Conservation (phyloP, 495 filamentous ascomycete genomes). For the Hyaloscypha finlandica region DNA sequence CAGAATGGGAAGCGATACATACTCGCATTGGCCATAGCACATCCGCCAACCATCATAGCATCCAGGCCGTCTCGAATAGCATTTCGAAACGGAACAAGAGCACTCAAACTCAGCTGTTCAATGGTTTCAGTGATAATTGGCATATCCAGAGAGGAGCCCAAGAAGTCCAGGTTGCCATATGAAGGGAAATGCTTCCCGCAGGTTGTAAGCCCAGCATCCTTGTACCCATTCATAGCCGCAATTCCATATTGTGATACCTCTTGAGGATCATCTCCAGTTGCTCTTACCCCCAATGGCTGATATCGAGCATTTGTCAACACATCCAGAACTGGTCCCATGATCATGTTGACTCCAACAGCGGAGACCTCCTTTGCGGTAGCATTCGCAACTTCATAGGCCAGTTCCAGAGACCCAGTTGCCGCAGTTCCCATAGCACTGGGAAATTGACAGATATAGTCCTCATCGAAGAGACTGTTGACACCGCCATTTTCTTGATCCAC, state of each 20-base stretch:
- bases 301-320: constrained; percentile 86
- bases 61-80: constrained; percentile 81
- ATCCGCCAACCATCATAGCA: constrained; percentile 91
- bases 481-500: constrained; percentile 94
- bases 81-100: constrained; percentile 83
- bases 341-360: constrained; percentile 87
- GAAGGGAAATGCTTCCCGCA: constrained; percentile 94
- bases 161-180: constrained; percentile 89
- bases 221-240: constrained; percentile 85
- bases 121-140: constrained; percentile 90
- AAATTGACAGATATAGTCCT: constrained; percentile 87
- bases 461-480: constrained; percentile 90
- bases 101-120: constrained; percentile 81
- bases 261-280: constrained; percentile 83
- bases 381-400: constrained; percentile 80
- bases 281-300: constrained; percentile 82
- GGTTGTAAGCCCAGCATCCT: constrained; percentile 79
- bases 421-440: constrained; percentile 90
- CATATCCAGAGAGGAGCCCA: constrained; percentile 82
- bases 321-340: constrained; percentile 87
- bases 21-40: constrained; percentile 80
- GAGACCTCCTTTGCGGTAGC: constrained; percentile 85
- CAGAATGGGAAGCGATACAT: background rate
- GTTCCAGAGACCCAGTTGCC: constrained; percentile 73
- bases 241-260: constrained; percentile 87